Base-by-base conservation (phyloP, 495 filamentous ascomycete species). In the Polyplosphaeria fusca region DNA sequence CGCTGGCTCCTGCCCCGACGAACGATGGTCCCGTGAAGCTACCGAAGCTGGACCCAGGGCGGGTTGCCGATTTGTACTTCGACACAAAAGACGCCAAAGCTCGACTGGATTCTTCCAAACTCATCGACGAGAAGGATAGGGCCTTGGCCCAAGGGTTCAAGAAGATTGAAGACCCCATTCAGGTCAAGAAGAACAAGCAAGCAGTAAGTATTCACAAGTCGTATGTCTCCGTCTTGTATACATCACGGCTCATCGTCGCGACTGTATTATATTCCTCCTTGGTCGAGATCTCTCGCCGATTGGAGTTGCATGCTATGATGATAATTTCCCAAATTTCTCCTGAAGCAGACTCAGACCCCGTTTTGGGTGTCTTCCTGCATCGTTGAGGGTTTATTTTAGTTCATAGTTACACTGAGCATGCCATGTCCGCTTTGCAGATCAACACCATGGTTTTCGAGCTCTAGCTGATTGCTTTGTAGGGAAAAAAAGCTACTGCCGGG, bases 391-490 rank as follows among this genome's bases (percentile, higher is more conserved):
- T 66, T 73, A 42, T 77, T 72, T 75, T 39, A 41, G 24, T 43
- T 90, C 89, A 96, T 96, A 98, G 93, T 98, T 98, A 98, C 93
- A 91, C 91, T 96, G 92, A 97, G 7, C n/a, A n/a, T n/a, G n/a
- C n/a, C n/a, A n/a, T n/a, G n/a, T n/a, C n/a, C n/a, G n/a, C n/a
- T n/a, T n/a, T n/a, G n/a, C n/a, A n/a, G n/a, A n/a, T n/a, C n/a
- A n/a, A n/a, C n/a, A n/a, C n/a, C n/a, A n/a, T n/a, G n/a, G n/a
- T n/a, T n/a, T n/a, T n/a, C n/a, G n/a, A n/a, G n/a, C n/a, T n/a
- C n/a, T n/a, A n/a, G n/a, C n/a, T n/a, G n/a, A n/a, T n/a, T n/a
- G n/a, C n/a, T n/a, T n/a, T n/a, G n/a, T n/a, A 73, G 79, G 73
- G 69, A 67, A 80, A 79, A 58, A 82, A 79, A 71, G 77, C 74